phyloP scores from a whole-genome alignment of 2,329 filamentous ascomycete genomes.

The Apiospora rasikravindrae region DNA sequence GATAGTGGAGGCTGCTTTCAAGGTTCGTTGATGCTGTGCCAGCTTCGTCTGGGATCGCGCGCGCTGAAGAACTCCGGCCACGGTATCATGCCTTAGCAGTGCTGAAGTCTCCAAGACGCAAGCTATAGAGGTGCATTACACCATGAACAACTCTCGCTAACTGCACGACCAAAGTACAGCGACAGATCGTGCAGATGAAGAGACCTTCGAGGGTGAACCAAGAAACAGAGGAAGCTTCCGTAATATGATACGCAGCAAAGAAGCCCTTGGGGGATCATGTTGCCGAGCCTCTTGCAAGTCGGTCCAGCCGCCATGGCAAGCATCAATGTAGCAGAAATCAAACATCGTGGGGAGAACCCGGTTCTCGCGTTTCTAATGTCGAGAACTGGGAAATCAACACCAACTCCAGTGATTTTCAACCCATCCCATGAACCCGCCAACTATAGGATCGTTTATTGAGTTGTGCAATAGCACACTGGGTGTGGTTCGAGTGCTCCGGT shows the following conservation, averaged over 20 bases:
- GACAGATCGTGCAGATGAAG: neutral
- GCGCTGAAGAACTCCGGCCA: neutral
- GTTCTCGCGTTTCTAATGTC: neutral
- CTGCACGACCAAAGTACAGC: neutral
- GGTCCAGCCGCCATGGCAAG: neutral
- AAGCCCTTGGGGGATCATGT: neutral
- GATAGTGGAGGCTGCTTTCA: neutral
- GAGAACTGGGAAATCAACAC: neutral
- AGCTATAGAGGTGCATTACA: neutral
- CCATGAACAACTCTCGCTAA: neutral
- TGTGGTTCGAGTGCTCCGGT: neutral
- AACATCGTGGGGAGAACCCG: neutral
- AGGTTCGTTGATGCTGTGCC: neutral
- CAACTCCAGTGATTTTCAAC: neutral
- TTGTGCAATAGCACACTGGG: neutral
- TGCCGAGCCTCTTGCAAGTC: neutral
- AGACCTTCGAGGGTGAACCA: neutral
- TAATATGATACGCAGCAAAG: neutral
- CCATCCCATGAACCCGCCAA: neutral
- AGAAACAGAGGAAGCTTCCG: neutral
- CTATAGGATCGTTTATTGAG: slow-evolving; percentile 5
- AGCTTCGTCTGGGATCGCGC: neutral
- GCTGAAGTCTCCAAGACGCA: neutral
- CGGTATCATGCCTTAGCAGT: neutral
- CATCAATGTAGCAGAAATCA: slow-evolving; percentile 9